A percentile compares a stretch with the other conserved stretches of the same genome.
Conservation (phyloP, 305 asterid species). For the Fraxinus xanthoxyloides region DNA sequence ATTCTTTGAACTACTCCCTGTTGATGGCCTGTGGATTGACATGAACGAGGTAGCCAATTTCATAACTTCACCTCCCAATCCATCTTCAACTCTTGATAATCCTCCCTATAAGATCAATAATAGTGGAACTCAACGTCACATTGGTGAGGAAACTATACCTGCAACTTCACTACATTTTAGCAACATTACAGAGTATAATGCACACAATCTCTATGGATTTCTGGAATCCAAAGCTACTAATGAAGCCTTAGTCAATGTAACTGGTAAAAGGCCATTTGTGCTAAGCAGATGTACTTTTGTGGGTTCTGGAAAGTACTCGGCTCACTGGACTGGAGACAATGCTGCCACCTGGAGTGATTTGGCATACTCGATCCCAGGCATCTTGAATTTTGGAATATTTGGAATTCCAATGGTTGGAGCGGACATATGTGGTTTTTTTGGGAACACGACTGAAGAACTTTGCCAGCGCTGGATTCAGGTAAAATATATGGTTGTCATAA, state of each 20-base stretch:
- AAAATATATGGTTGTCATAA: not conserved
- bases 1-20: conserved; percentile 51
- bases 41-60: conserved; percentile 88
- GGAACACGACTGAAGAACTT: conserved; percentile 77
- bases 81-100: conserved; percentile 46
- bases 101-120: conserved; percentile 74
- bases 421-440: conserved; percentile 79
- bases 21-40: conserved; percentile 93
- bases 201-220: conserved; percentile 78
- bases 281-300: conserved; percentile 77
- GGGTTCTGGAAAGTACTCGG: conserved; percentile 80
- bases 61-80: conserved; percentile 40
- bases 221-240: conserved; percentile 69
- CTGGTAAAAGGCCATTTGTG: conserved; percentile 76
- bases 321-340: conserved; percentile 98
- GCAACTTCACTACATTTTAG: conserved; percentile 65
- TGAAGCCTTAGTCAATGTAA: conserved; percentile 45
- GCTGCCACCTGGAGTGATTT: conserved; percentile 88
- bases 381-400: conserved; percentile 73
- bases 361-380: conserved; percentile 64
- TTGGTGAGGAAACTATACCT: conserved; percentile 48
- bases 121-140: conserved; percentile 35
- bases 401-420: conserved; percentile 97
- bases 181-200: conserved; percentile 57
- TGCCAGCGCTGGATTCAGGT: conserved; percentile 97